These are phyloP conservation scores for Suillus lakei DNA, from an alignment of 768 basidiomycete species.

Conservation along the genomic window DNA sequence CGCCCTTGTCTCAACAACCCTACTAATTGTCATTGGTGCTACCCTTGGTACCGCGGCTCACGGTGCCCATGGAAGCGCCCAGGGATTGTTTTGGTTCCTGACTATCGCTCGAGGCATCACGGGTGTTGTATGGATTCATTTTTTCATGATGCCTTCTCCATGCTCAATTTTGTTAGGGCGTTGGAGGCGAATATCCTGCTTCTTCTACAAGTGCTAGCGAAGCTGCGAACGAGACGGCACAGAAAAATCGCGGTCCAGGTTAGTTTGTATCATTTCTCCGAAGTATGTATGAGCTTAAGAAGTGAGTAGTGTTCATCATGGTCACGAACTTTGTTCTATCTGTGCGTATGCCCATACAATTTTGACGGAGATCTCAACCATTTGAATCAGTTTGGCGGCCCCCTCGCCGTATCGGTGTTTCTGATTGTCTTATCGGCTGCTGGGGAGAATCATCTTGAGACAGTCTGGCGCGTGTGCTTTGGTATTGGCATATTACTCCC, in stretches of 20 bases:
- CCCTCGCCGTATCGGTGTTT: conserved; percentile 68
- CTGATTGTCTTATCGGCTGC: conserved; percentile 71
- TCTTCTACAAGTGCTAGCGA: conserved; percentile 72
- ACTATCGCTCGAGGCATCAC: conserved; percentile 75
- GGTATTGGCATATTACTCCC: conserved; percentile 67
- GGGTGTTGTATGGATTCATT: conserved; percentile 53
- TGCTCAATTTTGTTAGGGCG: conserved; percentile 47
- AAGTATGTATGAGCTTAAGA: conserved; percentile 9
- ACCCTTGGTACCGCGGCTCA: conserved; percentile 71
- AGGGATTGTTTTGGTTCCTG: conserved; percentile 76
- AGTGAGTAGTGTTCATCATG: conserved; percentile 66
- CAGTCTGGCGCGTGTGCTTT: conserved; percentile 72
- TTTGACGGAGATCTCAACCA: conserved; percentile 1
- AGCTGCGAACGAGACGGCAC: conserved; percentile 72
- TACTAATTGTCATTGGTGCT: conserved; percentile 71
- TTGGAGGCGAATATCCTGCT: conserved; percentile 80
- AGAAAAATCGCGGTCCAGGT: conserved; percentile 65
- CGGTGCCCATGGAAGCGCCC: conserved; percentile 56
- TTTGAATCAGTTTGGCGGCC: conserved; percentile 59
- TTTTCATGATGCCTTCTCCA: background rate
- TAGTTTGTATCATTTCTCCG: conserved; percentile 14
- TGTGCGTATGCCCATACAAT: conserved; percentile 38
- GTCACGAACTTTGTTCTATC: conserved; percentile 75
- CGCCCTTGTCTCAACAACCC: conserved; percentile 71
- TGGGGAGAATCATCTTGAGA: conserved; percentile 61